These are phyloP conservation scores for Bruguiera gymnorhiza DNA, from an alignment of 345 rosid species.

Conservation along the genomic window DNA sequence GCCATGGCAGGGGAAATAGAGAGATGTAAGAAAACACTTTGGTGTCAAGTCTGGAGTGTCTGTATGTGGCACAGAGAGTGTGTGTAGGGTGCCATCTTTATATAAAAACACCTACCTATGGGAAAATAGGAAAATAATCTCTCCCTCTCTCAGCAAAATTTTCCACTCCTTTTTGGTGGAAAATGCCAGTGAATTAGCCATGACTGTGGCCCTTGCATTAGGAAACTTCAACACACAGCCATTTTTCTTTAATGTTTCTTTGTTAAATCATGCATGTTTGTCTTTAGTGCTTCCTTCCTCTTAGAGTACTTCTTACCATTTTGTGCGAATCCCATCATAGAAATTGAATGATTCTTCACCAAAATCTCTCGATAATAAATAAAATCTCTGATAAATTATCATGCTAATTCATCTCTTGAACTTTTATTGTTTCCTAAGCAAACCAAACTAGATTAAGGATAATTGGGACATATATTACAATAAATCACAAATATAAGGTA, in stretches of 20 bases:
- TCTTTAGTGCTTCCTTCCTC: background rate
- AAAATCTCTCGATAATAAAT: background rate
- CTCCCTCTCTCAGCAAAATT: background rate
- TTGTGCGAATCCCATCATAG: background rate
- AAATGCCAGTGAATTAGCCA: constrained; percentile 19
- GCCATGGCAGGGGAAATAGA: constrained; percentile 17
- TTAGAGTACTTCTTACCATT: background rate
- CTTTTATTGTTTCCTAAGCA: constrained; percentile 8
- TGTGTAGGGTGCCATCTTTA: constrained; percentile 18
- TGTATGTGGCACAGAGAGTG: background rate
- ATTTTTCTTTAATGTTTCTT: constrained; percentile 4
- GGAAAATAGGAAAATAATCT: background rate
- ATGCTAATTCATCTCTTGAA: too few species aligned
- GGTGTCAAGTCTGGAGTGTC: background rate
- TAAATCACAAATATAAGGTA: background rate
- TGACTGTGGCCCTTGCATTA: constrained; percentile 29
- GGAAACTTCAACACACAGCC: constrained; percentile 10
- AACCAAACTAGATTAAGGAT: constrained; percentile 1
- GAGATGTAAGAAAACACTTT: background rate
- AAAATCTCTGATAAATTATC: background rate
- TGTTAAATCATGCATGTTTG: constrained; percentile 12
- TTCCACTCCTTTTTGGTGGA: constrained; percentile 22
- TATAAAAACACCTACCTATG: constrained; percentile 19
- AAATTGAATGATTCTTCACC: background rate
- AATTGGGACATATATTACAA: background rate